Conservation (phyloP, 345 rosid genomes). For the thale cress (Arabidopsis thaliana) region TAIR10.1 NC_003075.7:13252001-13252500, state of each 20-base stretch:
- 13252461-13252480: not conserved
- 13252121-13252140: slow-evolving; percentile 23
- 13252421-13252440: not conserved
- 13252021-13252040: not conserved
- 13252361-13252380: not conserved
- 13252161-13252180: not conserved
- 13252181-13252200: slow-evolving; percentile 8
- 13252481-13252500: not conserved
- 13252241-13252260: slow-evolving; percentile 33
- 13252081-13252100: not conserved
- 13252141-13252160: not conserved
- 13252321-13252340: slow-evolving; percentile 1
- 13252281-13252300: slow-evolving; percentile 24
- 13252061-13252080: not conserved
- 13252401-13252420: not conserved
- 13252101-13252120: slow-evolving; percentile 11
- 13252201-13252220: slow-evolving; percentile 10
- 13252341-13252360: not conserved
- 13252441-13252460: not conserved
- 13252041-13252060: not conserved
- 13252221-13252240: slow-evolving; percentile 13
- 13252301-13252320: slow-evolving; percentile 39
- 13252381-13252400: not conserved
- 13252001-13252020: not conserved
- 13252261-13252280: slow-evolving; percentile 39